Evolutionary conservation across 495 filamentous ascomycete genomes (phyloP), one percentile per base, ranked within the genome.

Genomic region (Penicillium odoratum): DNA sequence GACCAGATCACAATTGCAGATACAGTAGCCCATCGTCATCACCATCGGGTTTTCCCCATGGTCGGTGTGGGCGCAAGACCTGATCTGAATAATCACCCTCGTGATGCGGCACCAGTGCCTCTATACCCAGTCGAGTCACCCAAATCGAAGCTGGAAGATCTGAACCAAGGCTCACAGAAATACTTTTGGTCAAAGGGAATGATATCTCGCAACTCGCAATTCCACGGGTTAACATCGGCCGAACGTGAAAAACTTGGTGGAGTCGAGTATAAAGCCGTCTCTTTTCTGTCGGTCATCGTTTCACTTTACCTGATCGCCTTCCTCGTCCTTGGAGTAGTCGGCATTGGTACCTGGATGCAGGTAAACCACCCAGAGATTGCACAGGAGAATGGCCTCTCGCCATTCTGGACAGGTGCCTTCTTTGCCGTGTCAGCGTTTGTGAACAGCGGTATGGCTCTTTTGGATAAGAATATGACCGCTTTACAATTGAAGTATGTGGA

Each of bases 371-470:
- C 85, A 7, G 76, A 78, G 43, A 67, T 83, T 9, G 74, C 90
- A 0, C 67, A 74, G n/a, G 69, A 64, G 26, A 95, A 95, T 69
- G 89, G 86, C 1, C 78, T 90, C 43, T 83, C 85, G 56, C 83
- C 89, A 13, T 90, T 82, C 56, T 79, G 72, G 72, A 75, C 73
- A 1, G 76, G 76, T 11, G 67, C 72, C 3, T 80, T 78, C 45
- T 77, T 78, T 56, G 75, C 74, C 15, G 67, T 76, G 1, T 91
- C 87, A 49, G 92, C 90, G 3, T 97, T 97, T 70, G 92, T 89
- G 61, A 97, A 95, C 66, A 88, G 82, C 21, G 92, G 92, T 21
- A 93, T 97, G 91, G 85, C 84, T 18, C 81, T 96, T 33, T 70
- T 96, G 43, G 91, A 95, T 69, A 77, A 81, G 18, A 95, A 95